Percentiles rank a stretch among this genome's conserved stretches.
phyloP scores from a whole-genome alignment of 2,329 filamentous ascomycete genomes.

The Aspergillus latus region DNA sequence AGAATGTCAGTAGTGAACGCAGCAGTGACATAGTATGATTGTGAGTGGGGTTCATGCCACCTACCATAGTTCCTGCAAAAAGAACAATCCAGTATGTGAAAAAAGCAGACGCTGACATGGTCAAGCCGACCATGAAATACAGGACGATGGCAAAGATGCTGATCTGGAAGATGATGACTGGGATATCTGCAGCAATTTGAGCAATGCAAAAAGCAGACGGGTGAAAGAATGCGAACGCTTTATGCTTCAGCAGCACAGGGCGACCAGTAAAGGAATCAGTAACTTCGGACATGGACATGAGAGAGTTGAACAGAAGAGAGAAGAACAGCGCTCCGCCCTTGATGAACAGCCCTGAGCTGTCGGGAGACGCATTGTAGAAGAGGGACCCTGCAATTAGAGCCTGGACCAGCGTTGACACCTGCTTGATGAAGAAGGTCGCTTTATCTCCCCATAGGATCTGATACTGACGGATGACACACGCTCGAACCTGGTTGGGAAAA shows the following conservation, averaged over 20 bases:
- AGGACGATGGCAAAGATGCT: slow-evolving; percentile 56
- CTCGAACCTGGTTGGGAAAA: slow-evolving; percentile 55
- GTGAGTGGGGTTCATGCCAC: not conserved
- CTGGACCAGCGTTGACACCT: slow-evolving; percentile 52
- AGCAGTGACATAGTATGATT: not conserved
- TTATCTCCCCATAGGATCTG: slow-evolving; percentile 66
- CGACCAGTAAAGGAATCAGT: slow-evolving; percentile 61
- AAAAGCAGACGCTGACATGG: slow-evolving; percentile 53
- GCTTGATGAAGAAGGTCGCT: slow-evolving; percentile 51
- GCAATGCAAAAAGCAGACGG: slow-evolving; percentile 43
- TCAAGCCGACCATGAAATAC: slow-evolving; percentile 63
- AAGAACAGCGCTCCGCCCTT: slow-evolving; percentile 65
- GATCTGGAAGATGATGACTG: slow-evolving; percentile 58
- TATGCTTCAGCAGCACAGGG: slow-evolving; percentile 59
- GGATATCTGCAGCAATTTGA: slow-evolving; percentile 48
- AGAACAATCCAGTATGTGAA: slow-evolving; percentile 57
- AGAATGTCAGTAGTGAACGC: slow-evolving; percentile 44
- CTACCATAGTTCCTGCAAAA: not conserved
- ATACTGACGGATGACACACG: slow-evolving; percentile 60
- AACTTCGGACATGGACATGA: slow-evolving; percentile 63
- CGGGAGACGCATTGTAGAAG: slow-evolving; percentile 61
- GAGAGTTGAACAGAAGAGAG: slow-evolving; percentile 60
- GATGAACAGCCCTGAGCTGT: slow-evolving; percentile 61
- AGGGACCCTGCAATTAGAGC: slow-evolving; percentile 64
- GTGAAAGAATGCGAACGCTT: slow-evolving; percentile 54